Evolutionary conservation across 106 monocot species (phyloP), one percentile per base, ranked within the genome.

Genomic region (Dioscorea alata): DNA sequence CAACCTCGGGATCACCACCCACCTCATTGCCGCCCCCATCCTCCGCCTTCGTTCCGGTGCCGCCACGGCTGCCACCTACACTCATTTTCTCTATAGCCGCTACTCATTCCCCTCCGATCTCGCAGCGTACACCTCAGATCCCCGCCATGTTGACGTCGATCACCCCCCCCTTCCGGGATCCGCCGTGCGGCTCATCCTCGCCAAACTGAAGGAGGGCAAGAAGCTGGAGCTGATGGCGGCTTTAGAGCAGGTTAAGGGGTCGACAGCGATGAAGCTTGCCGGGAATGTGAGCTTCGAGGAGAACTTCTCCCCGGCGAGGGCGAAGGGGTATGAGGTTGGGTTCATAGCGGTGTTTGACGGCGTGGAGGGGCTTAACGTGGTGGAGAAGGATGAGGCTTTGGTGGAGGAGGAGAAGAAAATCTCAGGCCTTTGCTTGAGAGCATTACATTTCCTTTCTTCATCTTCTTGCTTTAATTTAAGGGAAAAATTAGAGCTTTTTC

Each of bases 1-100:
- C 76, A 74, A 82, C 58, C 92, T 97, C 77, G 59, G 69, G 66
- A 18, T 78, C 65, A 86, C 72, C 48, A 70, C 76, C 69, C 70
- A 86, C 78, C 79, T 92, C 73, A 24, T 82, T 70, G 82, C 76
- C 51, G 92, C 65, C 53, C 92, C 90, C 71, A 58, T 94, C 68
- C 87, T 94, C 74, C 87, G 83, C 70, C 50, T 48, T 82, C 82
- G 82, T 48, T 84, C 85, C 74, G 33, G 84, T 72, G 76, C 88
- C 48, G 80, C 85, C 20, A 54, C 75, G 21, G 42, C 80, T 42
- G 22, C 72, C 61, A 76, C 69, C 15, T 89, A 85, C 76, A 86
- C 84, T 35, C 89, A 92, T 67, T 73, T 92, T 78, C 89, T 97
- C 78, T 82, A 92, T 84, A 71, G 77, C 78, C 88, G 94, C 69